These are phyloP conservation scores for Teunomyces funiuensis DNA, from an alignment of 805 yeast genomes.

Conservation along the genomic window DNA sequence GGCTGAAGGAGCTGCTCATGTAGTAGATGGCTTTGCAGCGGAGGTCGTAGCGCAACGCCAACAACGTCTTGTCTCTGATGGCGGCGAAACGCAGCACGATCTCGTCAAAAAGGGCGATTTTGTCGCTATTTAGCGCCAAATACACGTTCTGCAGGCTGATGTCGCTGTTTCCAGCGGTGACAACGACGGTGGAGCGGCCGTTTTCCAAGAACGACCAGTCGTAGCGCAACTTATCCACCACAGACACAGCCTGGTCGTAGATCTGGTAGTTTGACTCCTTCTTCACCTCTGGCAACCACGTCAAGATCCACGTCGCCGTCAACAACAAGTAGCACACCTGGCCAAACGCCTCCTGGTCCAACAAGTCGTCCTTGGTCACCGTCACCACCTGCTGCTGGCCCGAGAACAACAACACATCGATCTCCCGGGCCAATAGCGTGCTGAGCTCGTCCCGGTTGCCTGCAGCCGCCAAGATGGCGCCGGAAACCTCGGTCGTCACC, in stretches of 20 bases:
- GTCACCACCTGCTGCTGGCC: slow-evolving; percentile 22
- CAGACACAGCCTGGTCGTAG: slow-evolving; percentile 20
- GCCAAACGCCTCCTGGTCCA: slow-evolving; percentile 53
- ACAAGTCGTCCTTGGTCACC: slow-evolving; percentile 49
- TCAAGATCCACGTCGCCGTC: slow-evolving; percentile 54
- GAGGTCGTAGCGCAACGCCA: slow-evolving; percentile 58
- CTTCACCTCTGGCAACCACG: slow-evolving; percentile 59
- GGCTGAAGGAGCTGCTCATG: slow-evolving; percentile 48
- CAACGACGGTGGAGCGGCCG: slow-evolving; percentile 26
- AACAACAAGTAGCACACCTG: slow-evolving; percentile 53
- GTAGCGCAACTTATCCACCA: slow-evolving; percentile 34
- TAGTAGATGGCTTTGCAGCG: slow-evolving; percentile 53
- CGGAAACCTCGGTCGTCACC: slow-evolving; percentile 25
- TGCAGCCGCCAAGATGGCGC: slow-evolving; percentile 10
- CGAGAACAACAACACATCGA: slow-evolving; percentile 25
- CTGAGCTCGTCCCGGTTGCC: slow-evolving; percentile 11
- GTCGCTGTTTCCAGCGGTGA: slow-evolving; percentile 17
- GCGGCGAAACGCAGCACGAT: slow-evolving; percentile 32
- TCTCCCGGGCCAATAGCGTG: slow-evolving; percentile 23
- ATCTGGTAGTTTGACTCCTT: slow-evolving; percentile 32
- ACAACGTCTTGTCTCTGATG: slow-evolving; percentile 38
- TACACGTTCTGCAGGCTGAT: slow-evolving; percentile 25
- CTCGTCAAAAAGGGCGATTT: slow-evolving; percentile 35
- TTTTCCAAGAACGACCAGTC: slow-evolving; percentile 45
- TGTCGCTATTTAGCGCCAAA: slow-evolving; percentile 33